Percentiles rank a stretch among this genome's conserved stretches.
These are phyloP conservation scores for Histomonas meleagridis DNA, from an alignment of 208 protist genomes.

Conservation along the genomic window DNA sequence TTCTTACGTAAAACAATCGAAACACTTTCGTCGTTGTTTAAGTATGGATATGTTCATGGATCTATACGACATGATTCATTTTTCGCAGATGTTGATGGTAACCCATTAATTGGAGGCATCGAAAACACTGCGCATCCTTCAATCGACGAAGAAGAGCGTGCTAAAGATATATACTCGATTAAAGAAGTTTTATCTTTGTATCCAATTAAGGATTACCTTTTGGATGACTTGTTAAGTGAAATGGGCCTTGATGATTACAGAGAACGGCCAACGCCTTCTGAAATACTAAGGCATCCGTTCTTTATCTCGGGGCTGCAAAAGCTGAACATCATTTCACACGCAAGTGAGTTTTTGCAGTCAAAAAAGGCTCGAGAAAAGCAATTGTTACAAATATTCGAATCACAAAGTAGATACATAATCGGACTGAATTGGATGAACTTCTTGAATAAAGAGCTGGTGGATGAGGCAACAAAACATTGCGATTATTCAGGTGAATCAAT, in stretches of 20 bases:
- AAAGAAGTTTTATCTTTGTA: background rate
- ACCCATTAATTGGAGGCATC: background rate
- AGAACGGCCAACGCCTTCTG: background rate
- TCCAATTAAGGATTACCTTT: background rate
- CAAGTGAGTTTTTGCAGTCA: background rate
- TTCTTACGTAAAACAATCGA: background rate
- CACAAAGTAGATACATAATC: background rate
- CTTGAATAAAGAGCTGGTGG: background rate
- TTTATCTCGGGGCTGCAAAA: background rate
- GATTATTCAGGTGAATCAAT: background rate
- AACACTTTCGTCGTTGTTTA: background rate
- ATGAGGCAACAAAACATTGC: background rate
- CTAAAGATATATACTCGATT: background rate
- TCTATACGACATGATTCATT: background rate
- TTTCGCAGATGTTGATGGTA: background rate
- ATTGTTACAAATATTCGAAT: background rate
- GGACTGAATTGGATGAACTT: background rate
- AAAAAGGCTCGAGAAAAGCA: background rate
- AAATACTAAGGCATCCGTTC: background rate
- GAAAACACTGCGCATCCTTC: background rate
- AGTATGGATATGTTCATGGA: background rate
- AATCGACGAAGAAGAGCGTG: background rate
- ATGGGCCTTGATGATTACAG: background rate
- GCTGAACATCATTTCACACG: background rate
- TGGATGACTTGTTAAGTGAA: background rate